Evolutionary conservation across 768 basidiomycete species (phyloP), one percentile per base, ranked within the genome.

Genomic region (Kwoniella botswanensis): DNA sequence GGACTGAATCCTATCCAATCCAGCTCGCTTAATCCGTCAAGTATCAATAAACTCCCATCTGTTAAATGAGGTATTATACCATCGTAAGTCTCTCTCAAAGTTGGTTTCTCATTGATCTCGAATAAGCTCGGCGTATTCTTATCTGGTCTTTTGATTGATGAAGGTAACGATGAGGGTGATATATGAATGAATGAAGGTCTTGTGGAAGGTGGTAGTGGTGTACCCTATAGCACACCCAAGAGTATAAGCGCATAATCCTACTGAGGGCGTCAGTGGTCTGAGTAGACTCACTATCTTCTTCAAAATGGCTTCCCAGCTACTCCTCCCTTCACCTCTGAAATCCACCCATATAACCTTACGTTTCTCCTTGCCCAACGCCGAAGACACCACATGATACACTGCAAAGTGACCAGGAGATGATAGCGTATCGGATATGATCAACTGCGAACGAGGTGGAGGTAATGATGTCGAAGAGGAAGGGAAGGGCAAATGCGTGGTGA

Each of bases 371-470:
- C 59, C 61, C 54, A 76, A 26, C 7, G 79, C 75, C 17, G 74
- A 70, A 22, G 75, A 68, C 21, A 75, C 63, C 42, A 80, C 65
- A 57, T 81, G 79, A 58, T 79, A 81, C n/a, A 75, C 24, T 18
- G 71, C 75, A 59, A 81, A 81, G 64, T 78, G 63, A 5, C 69
- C 74, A 12, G 77, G 74, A 3, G 80, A 74, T 3, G 70, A 46
- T 4, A 81, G 70, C 4, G 80, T 79, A 63, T 81, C 82, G 29
- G 82, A 76, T 18, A 82, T 72, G 65, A 82, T 54, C 44, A 80
- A 64, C 58, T 82, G 79, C 13, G 76, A 68, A 35, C 67, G 64
- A 3, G 79, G 63, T 15, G 78, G 76, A 13, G 82, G 82, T 0
- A 80, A 65, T 15, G 71, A 72, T 4, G 67, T 29, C 17, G 58